Base-by-base conservation (phyloP, 1,284 basidiomycete genomes). In the Anthracocystis panici-leucophaei region DNA sequence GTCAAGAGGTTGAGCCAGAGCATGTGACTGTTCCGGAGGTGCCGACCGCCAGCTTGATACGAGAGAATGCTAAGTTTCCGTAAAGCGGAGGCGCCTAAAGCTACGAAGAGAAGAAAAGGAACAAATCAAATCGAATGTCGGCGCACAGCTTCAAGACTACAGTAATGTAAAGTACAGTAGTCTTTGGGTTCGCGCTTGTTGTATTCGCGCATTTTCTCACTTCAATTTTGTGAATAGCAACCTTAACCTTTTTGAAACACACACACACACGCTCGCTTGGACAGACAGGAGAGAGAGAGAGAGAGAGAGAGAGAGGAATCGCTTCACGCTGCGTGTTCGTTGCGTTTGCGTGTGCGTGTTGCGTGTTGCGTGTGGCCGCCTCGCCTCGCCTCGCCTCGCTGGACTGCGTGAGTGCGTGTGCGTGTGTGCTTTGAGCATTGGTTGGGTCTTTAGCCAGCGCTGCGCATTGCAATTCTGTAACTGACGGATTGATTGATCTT, bases 401-500 rank as follows among this genome's bases (percentile, higher is more conserved):
- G 46, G 27, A 48, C 46, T 20, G 41, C 9, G 41, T 18, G 40
- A 2, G 40, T 44, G 41, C n/a, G 44, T 45, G 44, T 10, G 46
- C 51, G 38, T 25, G 56, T 54, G 38, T 42, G 40, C 25, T 2
- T 16, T 14, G n/a, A n/a, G n/a, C n/a, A n/a, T n/a, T n/a, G n/a
- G n/a, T 18, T 41, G n/a, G 18, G 50, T 11, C 35, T 27, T 27
- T 27, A 11, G 25, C 40, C 53, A 55, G 53, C 53, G 20, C 31
- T 57, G 57, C 57, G 52, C 52, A 54, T 23, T 29, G 52, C 23
- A 29, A 31, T 20, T 27, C 27, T 27, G n/a, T n/a, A n/a, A n/a
- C n/a, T n/a, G 38, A 10, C 41, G 57, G 42, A 21, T 40, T 65
- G 29, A 31, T 31, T 31, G 31, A 33, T 33, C 12, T 9, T 33